Evolutionary conservation across 2,329 filamentous ascomycete species (phyloP).

Genomic region (Chrysoporthe deuterocubensis): DNA sequence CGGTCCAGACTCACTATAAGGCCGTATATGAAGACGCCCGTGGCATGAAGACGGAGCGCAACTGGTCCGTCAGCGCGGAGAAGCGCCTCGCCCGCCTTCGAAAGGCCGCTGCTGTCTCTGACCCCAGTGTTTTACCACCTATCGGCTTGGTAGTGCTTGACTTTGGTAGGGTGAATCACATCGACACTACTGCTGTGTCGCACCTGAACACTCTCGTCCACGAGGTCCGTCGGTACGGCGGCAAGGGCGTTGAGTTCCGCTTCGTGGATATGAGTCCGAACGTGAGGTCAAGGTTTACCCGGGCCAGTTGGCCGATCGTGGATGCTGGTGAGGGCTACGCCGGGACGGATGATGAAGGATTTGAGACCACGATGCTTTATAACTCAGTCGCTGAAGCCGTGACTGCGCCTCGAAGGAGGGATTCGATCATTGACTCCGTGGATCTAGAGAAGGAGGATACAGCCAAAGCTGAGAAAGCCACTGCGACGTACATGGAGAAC

Average conservation of each 20-base stretch:
- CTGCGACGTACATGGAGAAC: constrained; percentile 13
- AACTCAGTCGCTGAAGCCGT: constrained; percentile 22
- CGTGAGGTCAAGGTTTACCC: constrained; percentile 43
- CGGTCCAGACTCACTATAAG: constrained; percentile 51
- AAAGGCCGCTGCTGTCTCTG: constrained; percentile 40
- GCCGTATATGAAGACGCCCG: constrained; percentile 43
- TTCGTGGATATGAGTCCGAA: constrained; percentile 53
- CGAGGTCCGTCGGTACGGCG: constrained; percentile 54
- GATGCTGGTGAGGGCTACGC: constrained; percentile 26
- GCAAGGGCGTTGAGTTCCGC: constrained; percentile 48
- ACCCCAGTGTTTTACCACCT: constrained; percentile 40
- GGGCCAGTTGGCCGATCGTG: constrained; percentile 44
- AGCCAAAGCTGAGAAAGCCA: neutral
- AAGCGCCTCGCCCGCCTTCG: constrained; percentile 52
- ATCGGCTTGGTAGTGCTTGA: constrained; percentile 57
- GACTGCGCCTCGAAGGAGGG: constrained; percentile 19
- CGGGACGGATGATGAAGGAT: neutral
- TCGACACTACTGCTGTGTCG: constrained; percentile 57
- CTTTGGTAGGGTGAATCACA: constrained; percentile 54
- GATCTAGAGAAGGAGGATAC: constrained; percentile 18
- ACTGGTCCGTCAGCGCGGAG: constrained; percentile 58
- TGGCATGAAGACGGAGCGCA: constrained; percentile 43
- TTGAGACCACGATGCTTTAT: constrained; percentile 14
- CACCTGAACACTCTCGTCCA: constrained; percentile 52
- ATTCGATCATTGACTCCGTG: constrained; percentile 1